These are phyloP conservation scores for Apiotrichum brassicae DNA, from an alignment of 1,284 basidiomycete species.

Conservation along the genomic window DNA sequence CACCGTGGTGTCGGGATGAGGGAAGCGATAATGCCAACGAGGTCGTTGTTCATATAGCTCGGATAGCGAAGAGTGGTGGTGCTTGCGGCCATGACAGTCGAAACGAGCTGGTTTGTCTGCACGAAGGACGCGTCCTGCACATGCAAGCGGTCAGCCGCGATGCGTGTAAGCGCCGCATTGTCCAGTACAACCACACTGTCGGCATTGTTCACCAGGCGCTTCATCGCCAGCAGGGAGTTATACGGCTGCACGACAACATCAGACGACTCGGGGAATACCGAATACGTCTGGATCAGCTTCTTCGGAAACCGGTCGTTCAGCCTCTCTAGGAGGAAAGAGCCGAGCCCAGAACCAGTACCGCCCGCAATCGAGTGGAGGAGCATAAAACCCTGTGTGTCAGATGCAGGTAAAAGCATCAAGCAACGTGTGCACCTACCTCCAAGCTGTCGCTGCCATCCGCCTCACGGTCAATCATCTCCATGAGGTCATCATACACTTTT, in stretches of 20 bases:
- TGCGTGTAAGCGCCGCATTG: slow-evolving; percentile 86
- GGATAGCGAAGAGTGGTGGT: slow-evolving; percentile 97
- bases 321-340: slow-evolving; percentile 92
- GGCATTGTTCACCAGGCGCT: slow-evolving; percentile 90
- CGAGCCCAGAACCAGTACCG: slow-evolving; percentile 95
- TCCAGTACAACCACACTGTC: slow-evolving; percentile 97
- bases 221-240: slow-evolving; percentile 88
- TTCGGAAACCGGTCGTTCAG: slow-evolving; percentile 98
- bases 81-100: slow-evolving; percentile 62
- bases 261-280: slow-evolving; percentile 91
- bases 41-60: slow-evolving; percentile 99
- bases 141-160: slow-evolving; percentile 86
- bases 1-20: slow-evolving; percentile 98
- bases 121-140: slow-evolving; percentile 86
- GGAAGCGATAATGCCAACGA: slow-evolving; percentile 93
- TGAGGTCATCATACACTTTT: slow-evolving; percentile 88
- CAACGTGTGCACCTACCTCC: slow-evolving; percentile 58
- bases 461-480: slow-evolving; percentile 99
- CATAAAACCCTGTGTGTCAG: slow-evolving; percentile 98
- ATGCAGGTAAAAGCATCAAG: too few species aligned
- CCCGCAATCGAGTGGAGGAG: slow-evolving; percentile 98
- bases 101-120: slow-evolving; percentile 88
- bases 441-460: slow-evolving; percentile 97
- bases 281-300: slow-evolving; percentile 98
- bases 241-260: slow-evolving; percentile 99